Evolutionary conservation across 2,329 filamentous ascomycete species (phyloP).

Genomic region (Colletotrichum costaricense): DNA sequence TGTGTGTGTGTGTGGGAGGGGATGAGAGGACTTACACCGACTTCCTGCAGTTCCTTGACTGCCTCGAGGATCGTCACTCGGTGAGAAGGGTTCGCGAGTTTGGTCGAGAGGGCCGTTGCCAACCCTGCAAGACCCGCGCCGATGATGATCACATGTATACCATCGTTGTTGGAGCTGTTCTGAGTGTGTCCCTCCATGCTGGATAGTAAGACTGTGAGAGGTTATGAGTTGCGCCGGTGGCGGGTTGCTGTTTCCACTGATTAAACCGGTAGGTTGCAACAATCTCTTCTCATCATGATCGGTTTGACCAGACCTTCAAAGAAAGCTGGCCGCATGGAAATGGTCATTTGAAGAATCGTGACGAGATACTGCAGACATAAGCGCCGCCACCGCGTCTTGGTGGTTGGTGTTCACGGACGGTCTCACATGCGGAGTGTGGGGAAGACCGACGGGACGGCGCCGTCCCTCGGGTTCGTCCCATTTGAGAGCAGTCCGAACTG

Average conservation of each 20-base stretch:
- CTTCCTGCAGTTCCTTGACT: slow-evolving; percentile 37
- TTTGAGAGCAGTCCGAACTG: slow-evolving; percentile 15
- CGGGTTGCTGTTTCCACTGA: neutral
- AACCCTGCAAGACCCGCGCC: slow-evolving; percentile 32
- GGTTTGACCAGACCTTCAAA: neutral
- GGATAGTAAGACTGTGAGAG: neutral
- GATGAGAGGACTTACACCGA: slow-evolving; percentile 26
- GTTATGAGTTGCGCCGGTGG: neutral
- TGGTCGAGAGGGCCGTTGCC: slow-evolving; percentile 28
- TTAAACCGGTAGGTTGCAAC: neutral
- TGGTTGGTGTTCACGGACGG: slow-evolving; percentile 12
- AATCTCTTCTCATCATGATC: neutral
- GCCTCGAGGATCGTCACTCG: slow-evolving; percentile 37
- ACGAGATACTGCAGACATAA: neutral
- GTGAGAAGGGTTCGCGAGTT: slow-evolving; percentile 31
- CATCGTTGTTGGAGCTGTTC: neutral
- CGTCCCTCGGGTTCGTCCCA: slow-evolving; percentile 31
- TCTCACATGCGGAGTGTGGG: slow-evolving; percentile 29
- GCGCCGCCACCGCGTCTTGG: slow-evolving; percentile 3
- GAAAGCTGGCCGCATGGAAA: neutral
- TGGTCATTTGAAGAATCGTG: neutral
- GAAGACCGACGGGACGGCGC: slow-evolving; percentile 30
- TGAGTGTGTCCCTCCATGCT: neutral
- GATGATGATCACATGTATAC: slow-evolving; percentile 31
- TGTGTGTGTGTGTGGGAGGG: neutral